Percentiles rank a stretch among this genome's conserved stretches.
These are phyloP conservation scores for Amborella trichopoda DNA, from an alignment of 164 flowering plant genomes.

Conservation along the genomic window DNA sequence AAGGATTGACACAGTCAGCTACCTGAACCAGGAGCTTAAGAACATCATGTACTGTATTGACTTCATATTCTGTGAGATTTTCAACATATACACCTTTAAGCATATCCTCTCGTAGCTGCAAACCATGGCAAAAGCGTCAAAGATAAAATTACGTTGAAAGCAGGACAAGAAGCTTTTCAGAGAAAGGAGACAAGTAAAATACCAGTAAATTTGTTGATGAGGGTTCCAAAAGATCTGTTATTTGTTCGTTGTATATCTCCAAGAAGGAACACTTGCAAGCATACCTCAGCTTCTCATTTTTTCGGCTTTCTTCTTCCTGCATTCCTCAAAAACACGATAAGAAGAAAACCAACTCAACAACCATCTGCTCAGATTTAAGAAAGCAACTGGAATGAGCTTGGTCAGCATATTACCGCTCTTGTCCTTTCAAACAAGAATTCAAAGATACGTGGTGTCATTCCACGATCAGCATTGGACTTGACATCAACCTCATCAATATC, in stretches of 20 bases:
- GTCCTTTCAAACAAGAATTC: conserved; percentile 94
- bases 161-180: neutral
- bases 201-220: conserved; percentile 84
- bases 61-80: conserved; percentile 90
- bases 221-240: conserved; percentile 94
- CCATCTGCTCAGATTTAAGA: neutral
- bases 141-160: neutral
- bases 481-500: conserved; percentile 69
- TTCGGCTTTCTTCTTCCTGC: conserved; percentile 91
- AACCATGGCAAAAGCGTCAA: conserved; percentile 2
- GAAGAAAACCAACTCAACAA: neutral
- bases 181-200: conserved; percentile 11
- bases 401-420: conserved; percentile 53
- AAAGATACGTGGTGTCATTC: conserved; percentile 94
- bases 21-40: conserved; percentile 78
- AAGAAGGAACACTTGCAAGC: conserved; percentile 93
- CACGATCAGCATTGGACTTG: conserved; percentile 70
- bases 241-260: conserved; percentile 98
- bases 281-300: conserved; percentile 68
- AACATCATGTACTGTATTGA: conserved; percentile 67
- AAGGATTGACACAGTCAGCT: conserved; percentile 1
- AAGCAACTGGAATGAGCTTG: neutral
- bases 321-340: conserved; percentile 10
- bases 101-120: conserved; percentile 83
- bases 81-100: conserved; percentile 92